These are phyloP conservation scores for Aspergillus conjunctus DNA, from an alignment of 495 filamentous ascomycete genomes.

Conservation along the genomic window DNA sequence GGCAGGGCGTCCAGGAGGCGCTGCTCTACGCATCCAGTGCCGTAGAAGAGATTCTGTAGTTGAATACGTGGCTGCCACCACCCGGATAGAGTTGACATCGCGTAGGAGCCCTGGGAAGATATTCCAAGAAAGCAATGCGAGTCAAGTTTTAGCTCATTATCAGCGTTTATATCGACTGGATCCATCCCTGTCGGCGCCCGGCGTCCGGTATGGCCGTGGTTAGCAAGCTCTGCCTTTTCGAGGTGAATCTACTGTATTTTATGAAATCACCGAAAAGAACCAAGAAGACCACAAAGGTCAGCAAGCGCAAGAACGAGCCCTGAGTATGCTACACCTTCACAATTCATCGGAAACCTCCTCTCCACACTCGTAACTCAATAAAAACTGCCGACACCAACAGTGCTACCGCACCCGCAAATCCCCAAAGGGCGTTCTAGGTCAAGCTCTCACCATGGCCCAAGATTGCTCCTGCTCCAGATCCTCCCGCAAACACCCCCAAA, in stretches of 20 bases:
- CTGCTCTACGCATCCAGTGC: background rate
- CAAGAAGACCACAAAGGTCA: background rate
- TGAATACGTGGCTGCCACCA: constrained; percentile 5
- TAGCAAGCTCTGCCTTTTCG: background rate
- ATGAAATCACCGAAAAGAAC: background rate
- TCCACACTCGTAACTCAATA: background rate
- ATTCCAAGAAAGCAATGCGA: background rate
- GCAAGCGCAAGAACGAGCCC: background rate
- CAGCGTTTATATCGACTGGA: background rate
- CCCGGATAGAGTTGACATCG: background rate
- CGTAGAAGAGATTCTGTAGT: background rate
- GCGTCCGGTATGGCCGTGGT: background rate
- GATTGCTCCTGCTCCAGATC: constrained; percentile 41
- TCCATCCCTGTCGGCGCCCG: background rate
- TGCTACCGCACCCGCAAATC: background rate
- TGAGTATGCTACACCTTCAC: background rate
- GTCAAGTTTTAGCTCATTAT: background rate
- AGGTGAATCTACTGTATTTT: background rate
- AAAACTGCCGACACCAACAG: background rate
- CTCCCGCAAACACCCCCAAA: constrained; percentile 35
- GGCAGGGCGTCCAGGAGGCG: background rate
- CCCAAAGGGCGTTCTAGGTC: background rate
- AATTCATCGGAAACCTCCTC: background rate
- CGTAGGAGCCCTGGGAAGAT: background rate
- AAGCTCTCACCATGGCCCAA: background rate